Base-by-base conservation (phyloP, 805 yeast species). In the Candida takata region DNA sequence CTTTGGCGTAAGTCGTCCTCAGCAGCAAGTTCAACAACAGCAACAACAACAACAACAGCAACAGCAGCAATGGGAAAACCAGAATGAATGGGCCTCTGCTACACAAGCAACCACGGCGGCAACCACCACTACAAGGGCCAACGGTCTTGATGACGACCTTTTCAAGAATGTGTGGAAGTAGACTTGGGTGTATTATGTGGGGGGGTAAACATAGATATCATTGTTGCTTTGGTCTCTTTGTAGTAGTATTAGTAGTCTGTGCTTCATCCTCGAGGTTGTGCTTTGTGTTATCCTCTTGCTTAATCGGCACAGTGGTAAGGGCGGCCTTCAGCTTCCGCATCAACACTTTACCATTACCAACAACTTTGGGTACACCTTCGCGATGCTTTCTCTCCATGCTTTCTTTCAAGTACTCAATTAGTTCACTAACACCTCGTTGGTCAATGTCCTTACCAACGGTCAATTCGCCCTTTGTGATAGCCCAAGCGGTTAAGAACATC, bases 121-220 rank as follows among this genome's bases (percentile, higher is more conserved):
- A 12, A 10, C 36, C 13, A 13, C 13, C n/a, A 8, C 41, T 11
- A 24, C 34, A 8, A 27, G 34, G 16, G 16, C 35, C 12, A 20
- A 33, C 7, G 16, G 25, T 13, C 32, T 29, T 19, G 83, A 79
- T 42, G 82, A 76, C 50, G 85, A 79, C 36, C 59, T 79, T 43
- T 78, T 77, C 61, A 78, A 77, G 48, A 79, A 79, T 49, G 84
- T 78, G 4, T 79, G 86, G 86, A 62, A 64, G 35, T 74, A 51
- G 27, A 25, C 12, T 27, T 28, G 12, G 8, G n/a, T 6, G 29
- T 26, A 15, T 21, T 24, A n/a, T 15, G 12, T 3, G 6, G 18
- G 12, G 7, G 19, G 8, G 18, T 24, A 12, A 7, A 24, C 6
- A 17, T 15, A 9, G 18, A 16, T 21, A 28, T 28, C 17, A 28